Evolutionary conservation across 2,329 filamentous ascomycete species (phyloP), one percentile per base, ranked within the genome.

Genomic region (Cercospora zeina): DNA sequence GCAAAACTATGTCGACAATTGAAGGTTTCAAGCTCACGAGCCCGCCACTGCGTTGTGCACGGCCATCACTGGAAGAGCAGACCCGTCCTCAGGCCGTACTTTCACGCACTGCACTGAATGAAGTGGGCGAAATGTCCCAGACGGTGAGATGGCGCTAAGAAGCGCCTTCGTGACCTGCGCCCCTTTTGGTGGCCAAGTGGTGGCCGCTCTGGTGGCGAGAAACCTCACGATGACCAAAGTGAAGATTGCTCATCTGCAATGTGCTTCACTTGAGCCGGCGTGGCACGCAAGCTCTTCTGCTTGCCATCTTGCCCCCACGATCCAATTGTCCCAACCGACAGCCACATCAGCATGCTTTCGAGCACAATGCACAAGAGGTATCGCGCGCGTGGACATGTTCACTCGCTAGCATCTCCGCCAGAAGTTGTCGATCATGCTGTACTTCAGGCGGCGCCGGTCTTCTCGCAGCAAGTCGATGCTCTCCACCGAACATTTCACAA

Each of bases 1-100:
- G 16, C 49, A 50, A 31, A 42, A 42, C 19, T 62, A 62, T 45
- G 24, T 39, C 31, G 37, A 37, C 39, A 37, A 31, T 37, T 59
- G 56, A 51, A 16, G 14, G 7, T 16, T n/a, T 11, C 37, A 16
- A 51, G 49, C 49, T 51, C 49, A 27, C 49, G 21, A 14, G 10
- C 19, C 9, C 14, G 9, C 37, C 19, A 3, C 4, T 42, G 0
- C 19, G 9, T 21, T 42, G 37, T 10, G 8, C 16, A 11, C 16
- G 19, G 10, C 8, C 42, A 21, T 14, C 10, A 47, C 42, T 16
- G 2, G 42, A 14, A 21, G 9, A 47, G 42, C 21, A 24, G 14
- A 14, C 1, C 1, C 21, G 42, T 19, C 11, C 21, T 27, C 2
- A 6, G 4, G 21, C 21, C 13, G 4, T 7, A 16, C 13, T 42